These are phyloP conservation scores for Moesziomyces antarcticus DNA, from an alignment of 1,284 basidiomycete species.

Conservation along the genomic window DNA sequence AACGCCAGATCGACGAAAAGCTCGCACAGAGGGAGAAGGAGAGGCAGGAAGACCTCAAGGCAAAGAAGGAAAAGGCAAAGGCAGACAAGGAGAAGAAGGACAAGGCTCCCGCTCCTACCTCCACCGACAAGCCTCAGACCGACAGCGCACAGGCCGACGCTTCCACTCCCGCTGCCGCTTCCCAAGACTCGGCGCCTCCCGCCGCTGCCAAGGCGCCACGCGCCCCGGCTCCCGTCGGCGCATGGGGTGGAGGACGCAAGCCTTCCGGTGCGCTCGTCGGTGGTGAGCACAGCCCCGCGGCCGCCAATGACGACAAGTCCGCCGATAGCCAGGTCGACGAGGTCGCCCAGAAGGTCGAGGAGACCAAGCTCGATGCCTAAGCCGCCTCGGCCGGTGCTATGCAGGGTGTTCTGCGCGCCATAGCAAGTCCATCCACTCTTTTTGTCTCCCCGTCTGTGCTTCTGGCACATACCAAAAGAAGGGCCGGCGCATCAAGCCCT, in stretches of 20 bases:
- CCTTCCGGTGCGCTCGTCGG: constrained; percentile 53
- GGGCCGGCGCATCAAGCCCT: constrained; percentile 12
- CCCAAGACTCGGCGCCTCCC: constrained; percentile 19
- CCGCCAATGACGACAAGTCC: constrained; percentile 9
- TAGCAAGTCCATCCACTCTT: neutral
- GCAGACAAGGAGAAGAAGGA: constrained; percentile 49
- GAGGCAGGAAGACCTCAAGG: constrained; percentile 51
- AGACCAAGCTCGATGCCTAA: constrained; percentile 43
- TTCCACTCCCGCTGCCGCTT: constrained; percentile 13
- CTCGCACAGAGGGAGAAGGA: constrained; percentile 57
- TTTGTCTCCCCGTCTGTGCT: neutral
- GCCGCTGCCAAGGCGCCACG: constrained; percentile 29
- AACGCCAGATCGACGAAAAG: constrained; percentile 77
- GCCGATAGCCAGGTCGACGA: constrained; percentile 37
- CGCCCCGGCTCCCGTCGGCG: constrained; percentile 48
- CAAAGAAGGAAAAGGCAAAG: constrained; percentile 57
- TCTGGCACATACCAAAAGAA: constrained; percentile 23
- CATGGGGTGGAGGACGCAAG: constrained; percentile 60
- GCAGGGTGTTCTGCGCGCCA: no score
- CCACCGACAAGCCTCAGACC: constrained; percentile 5
- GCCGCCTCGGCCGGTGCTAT: neutral
- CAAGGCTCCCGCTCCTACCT: constrained; percentile 14
- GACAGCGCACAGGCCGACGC: constrained; percentile 2
- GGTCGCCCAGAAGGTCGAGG: constrained; percentile 38
- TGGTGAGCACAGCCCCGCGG: constrained; percentile 18